Percentiles rank a stretch among this genome's conserved stretches.
These are phyloP conservation scores for Chalciporus piperatoides DNA, from an alignment of 1,284 basidiomycete species.

Conservation along the genomic window DNA sequence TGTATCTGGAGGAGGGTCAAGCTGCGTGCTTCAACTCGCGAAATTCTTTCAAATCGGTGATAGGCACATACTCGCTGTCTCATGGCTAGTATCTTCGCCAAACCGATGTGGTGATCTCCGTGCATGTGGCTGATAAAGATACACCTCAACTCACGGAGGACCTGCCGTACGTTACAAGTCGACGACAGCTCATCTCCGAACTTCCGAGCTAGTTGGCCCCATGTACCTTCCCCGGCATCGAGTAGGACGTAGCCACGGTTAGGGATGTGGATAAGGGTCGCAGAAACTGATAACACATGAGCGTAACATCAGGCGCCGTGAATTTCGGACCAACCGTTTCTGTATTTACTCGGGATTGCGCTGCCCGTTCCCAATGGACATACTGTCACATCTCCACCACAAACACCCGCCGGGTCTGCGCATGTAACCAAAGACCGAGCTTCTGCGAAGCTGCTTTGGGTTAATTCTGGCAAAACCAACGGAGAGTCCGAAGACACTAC, in stretches of 20 bases:
- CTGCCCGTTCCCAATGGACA: constrained; percentile 88
- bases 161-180: constrained; percentile 46
- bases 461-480: constrained; percentile 35
- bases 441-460: constrained; percentile 35
- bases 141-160: constrained; percentile 70
- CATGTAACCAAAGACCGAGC: constrained; percentile 29
- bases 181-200: constrained; percentile 60
- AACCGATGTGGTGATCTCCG: constrained; percentile 89
- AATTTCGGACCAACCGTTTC: constrained; percentile 59
- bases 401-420: constrained; percentile 21
- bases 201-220: constrained; percentile 80
- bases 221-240: constrained; percentile 89
- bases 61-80: constrained; percentile 58
- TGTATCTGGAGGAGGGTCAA: constrained; percentile 51
- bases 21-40: constrained; percentile 35
- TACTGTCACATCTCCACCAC: constrained; percentile 66
- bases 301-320: background rate
- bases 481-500: constrained; percentile 31
- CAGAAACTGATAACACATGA: constrained; percentile 54
- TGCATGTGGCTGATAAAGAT: constrained; percentile 91
- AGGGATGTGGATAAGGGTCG: constrained; percentile 72
- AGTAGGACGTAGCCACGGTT: constrained; percentile 71
- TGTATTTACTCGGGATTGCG: constrained; percentile 77
- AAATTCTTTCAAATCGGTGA: background rate
- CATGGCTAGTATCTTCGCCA: constrained; percentile 71